phyloP scores from a whole-genome alignment of 345 rosid species.

The Murraya paniculata region DNA sequence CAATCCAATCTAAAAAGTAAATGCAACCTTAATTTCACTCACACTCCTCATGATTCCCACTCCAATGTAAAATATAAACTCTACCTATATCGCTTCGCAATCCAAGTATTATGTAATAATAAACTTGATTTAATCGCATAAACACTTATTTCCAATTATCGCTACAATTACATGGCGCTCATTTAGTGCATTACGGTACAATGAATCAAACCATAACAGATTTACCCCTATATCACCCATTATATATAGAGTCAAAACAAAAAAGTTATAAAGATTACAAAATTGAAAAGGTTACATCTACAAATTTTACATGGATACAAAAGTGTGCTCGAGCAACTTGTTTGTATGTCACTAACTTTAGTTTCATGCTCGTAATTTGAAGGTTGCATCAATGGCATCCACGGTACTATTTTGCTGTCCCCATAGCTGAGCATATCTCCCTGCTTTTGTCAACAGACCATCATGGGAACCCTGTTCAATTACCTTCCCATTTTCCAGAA shows the following conservation, averaged over 20 bases:
- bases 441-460: conserved; percentile 62
- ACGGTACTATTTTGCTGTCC: conserved; percentile 72
- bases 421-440: conserved; percentile 98
- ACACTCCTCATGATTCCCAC: no score
- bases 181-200: neutral
- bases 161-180: neutral
- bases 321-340: neutral
- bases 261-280: neutral
- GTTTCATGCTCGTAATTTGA: conserved; percentile 38
- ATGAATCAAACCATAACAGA: neutral
- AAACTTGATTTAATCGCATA: neutral
- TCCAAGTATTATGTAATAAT: neutral
- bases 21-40: no score
- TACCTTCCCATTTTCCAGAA: conserved; percentile 90
- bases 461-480: conserved; percentile 95
- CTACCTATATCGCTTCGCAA: no score
- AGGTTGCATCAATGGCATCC: conserved; percentile 58
- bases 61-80: no score
- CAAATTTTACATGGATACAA: neutral
- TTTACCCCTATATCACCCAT: neutral
- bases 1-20: no score
- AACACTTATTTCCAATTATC: neutral
- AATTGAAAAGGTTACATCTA: neutral
- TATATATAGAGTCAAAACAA: neutral
- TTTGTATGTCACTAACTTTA: neutral